Evolutionary conservation across 768 basidiomycete genomes (phyloP), one percentile per base, ranked within the genome.

Genomic region (Cyclocybe cylindracea): DNA sequence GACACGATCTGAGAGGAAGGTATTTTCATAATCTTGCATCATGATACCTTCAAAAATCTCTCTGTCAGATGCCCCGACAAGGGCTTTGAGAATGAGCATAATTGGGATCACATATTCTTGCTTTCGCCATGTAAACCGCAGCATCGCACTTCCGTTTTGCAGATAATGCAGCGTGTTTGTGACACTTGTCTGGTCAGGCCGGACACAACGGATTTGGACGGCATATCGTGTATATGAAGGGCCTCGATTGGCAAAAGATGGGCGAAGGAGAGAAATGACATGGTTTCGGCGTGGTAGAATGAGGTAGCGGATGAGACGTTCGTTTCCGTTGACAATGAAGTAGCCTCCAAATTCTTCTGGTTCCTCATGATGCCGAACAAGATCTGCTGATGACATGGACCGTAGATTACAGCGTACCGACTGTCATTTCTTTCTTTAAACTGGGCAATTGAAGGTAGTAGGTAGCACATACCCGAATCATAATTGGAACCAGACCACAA

Each of bases 91-190:
- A 61, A 98, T 79, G 39, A 99, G 82, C 86, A 98, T 94, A 69
- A 98, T 90, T 5, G 97, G 97, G 38, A 99, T 91, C 49, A 96
- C 91, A 66, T 95, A 99, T 80, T 99, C 97, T 66, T 96, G 91
- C 70, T 98, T 99, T 47, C 96, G 77, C 92, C 92, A 97, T 65
- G 84, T 91, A 72, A 99, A 98, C 14, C 97, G 86, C 13, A 98
- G 71, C 79, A 94, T 98, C n/a, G 95, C 92, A 59, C 86, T 94
- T 40, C 97, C 97, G 57, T 95, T 96, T 13, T 92, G 87, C 39
- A 98, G 85, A 69, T 98, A 99, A 67, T 99, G 97, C n/a, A 99
- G 82, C 14, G 89, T 91, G 70, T 98, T 98, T 40, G 97, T 99
- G 44, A 86, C 82, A 53, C 89, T 88, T 11, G 93, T 91, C 70